Evolutionary conservation across 2,329 filamentous ascomycete genomes (phyloP).

Genomic region (Aspergillus fumigatus): DNA sequence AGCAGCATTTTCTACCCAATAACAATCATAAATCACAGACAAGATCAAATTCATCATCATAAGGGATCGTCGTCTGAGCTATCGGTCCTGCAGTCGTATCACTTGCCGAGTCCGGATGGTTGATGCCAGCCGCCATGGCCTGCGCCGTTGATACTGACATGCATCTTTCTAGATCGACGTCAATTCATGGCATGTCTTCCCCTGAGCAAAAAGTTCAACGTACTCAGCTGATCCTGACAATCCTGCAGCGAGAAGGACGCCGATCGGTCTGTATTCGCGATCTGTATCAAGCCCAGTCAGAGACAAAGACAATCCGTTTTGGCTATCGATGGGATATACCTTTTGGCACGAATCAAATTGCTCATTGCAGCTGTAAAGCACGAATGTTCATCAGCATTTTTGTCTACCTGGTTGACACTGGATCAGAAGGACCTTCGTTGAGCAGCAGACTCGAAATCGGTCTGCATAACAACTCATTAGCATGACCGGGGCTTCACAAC

Average conservation of each 20-base stretch:
- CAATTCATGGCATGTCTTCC: neutral
- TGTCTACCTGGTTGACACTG: neutral
- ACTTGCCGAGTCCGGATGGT: neutral
- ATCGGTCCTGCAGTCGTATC: neutral
- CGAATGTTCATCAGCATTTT: neutral
- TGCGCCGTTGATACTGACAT: neutral
- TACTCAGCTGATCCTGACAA: slow-evolving; percentile 15
- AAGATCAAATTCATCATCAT: slow-evolving; percentile 18
- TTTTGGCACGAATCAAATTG: slow-evolving; percentile 20
- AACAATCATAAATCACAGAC: slow-evolving; percentile 13
- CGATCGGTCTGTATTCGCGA: slow-evolving; percentile 10
- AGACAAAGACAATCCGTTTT: neutral
- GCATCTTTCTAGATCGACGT: neutral
- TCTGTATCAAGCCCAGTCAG: slow-evolving; percentile 3
- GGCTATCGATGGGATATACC: slow-evolving; percentile 1
- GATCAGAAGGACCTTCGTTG: slow-evolving; percentile 15
- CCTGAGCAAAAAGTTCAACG: neutral
- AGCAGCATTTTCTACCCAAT: neutral
- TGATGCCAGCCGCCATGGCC: neutral
- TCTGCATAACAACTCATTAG: slow-evolving; percentile 2
- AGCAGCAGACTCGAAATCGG: slow-evolving; percentile 15
- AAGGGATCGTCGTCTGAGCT: slow-evolving; percentile 12
- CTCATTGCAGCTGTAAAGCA: slow-evolving; percentile 14
- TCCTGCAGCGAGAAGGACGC: slow-evolving; percentile 12
- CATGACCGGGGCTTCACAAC: neutral